Percentiles rank a stretch among this genome's conserved stretches.
These are phyloP conservation scores for Apodospora peruviana DNA, from an alignment of 495 filamentous ascomycete genomes.

Conservation along the genomic window DNA sequence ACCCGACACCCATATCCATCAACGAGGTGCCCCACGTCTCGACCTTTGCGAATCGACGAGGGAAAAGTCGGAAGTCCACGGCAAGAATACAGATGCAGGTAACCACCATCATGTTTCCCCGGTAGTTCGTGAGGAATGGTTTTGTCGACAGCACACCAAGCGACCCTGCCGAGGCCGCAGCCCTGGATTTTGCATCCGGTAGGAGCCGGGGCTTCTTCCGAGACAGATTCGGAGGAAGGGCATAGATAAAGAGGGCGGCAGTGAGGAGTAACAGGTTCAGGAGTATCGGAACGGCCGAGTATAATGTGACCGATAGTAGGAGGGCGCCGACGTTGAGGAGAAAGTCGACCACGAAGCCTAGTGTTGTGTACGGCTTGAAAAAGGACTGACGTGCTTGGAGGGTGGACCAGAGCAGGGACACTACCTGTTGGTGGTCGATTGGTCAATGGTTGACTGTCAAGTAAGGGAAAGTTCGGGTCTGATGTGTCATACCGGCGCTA, in stretches of 20 bases:
- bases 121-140: conserved; percentile 86
- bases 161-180: conserved; percentile 16
- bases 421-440: conserved; percentile 46
- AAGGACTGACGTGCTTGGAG: conserved; percentile 82
- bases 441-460: conserved; percentile 4
- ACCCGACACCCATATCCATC: conserved; percentile 97
- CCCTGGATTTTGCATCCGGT: conserved; percentile 34
- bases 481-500: conserved; percentile 65
- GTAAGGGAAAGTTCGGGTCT: not conserved
- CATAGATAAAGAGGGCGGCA: conserved; percentile 59
- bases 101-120: conserved; percentile 85
- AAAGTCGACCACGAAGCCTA: conserved; percentile 72
- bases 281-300: conserved; percentile 67
- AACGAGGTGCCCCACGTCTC: conserved; percentile 97
- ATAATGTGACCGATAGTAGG: conserved; percentile 80
- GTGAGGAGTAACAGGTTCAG: conserved; percentile 70
- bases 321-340: conserved; percentile 77
- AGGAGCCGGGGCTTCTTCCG: conserved; percentile 55
- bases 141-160: conserved; percentile 65
- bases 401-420: conserved; percentile 81
- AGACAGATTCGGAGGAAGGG: conserved; percentile 37
- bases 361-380: conserved; percentile 67
- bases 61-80: conserved; percentile 91
- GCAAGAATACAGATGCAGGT: conserved; percentile 94
- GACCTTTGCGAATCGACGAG: conserved; percentile 91